A percentile compares a stretch with the other conserved stretches of the same genome.
phyloP scores from a whole-genome alignment of 2,329 filamentous ascomycete species.

The Hypomyces perniciosus region DNA sequence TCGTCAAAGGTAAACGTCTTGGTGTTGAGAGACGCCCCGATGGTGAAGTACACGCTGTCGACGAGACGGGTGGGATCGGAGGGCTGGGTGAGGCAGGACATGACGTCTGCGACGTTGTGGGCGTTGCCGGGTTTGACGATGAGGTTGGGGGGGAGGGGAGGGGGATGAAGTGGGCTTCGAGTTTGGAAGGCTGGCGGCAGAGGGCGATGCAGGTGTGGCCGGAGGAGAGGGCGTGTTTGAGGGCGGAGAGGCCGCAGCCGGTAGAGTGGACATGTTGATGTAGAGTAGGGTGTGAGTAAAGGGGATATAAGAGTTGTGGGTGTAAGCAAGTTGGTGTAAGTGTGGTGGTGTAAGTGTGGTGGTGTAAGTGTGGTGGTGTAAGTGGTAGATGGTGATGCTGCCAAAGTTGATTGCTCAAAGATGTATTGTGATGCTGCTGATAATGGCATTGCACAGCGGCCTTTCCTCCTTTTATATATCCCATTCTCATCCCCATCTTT shows the following conservation, averaged over 20 bases:
- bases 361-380: neutral
- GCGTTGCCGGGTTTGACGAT: conserved; percentile 34
- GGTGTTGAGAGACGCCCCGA: conserved; percentile 28
- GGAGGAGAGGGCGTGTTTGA: conserved; percentile 31
- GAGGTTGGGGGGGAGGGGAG: conserved; percentile 27
- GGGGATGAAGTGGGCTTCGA: conserved; percentile 29
- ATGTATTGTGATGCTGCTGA: neutral
- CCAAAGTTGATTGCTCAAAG: neutral
- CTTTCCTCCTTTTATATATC: no score
- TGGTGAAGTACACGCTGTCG: conserved; percentile 33
- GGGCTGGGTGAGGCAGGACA: conserved; percentile 25
- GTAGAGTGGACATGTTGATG: conserved; percentile 24
- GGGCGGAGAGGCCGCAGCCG: conserved; percentile 34
- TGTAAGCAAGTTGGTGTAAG: neutral
- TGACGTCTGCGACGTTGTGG: conserved; percentile 27
- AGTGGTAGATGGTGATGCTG: neutral
- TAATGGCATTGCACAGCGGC: no score
- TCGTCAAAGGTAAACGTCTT: conserved; percentile 27
- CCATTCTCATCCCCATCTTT: no score
- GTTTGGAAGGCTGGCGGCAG: conserved; percentile 36
- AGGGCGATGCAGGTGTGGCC: conserved; percentile 35
- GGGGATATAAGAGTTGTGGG: neutral
- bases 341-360: neutral
- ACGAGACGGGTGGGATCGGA: conserved; percentile 24
- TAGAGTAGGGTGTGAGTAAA: neutral